Base-by-base conservation (phyloP, 2,329 filamentous ascomycete genomes). In the Westerdykella sp. region DNA sequence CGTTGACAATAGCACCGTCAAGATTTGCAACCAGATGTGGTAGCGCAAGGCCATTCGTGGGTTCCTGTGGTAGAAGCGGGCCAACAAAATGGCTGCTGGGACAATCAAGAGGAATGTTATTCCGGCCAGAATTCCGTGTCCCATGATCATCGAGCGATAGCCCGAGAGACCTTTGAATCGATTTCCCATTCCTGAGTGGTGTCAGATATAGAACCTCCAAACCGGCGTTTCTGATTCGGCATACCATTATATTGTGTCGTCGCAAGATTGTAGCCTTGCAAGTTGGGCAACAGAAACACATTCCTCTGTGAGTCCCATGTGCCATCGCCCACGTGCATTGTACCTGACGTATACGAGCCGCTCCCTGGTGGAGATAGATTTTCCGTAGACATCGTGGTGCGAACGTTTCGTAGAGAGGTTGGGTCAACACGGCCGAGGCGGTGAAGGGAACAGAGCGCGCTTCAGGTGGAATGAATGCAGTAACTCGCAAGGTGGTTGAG, bases 191-290 rank as follows among this genome's bases (percentile, higher is more conserved):
- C 86, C 84, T 87, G 43, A n/a, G 32, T 39, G 21, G 18, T 11
- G 28, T 39, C 21, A 43, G 15, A 34, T n/a, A 30, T 40, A 15
- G 14, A 35, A 9, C 13, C 32, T 35, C n/a, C 5, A 9, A 3
- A 35, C n/a, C 5, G 32, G 13, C 3, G 2, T 12, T 10, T 35
- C 6, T 23, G 6, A 12, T 13, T 12, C 14, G 31, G 38, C 73
- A 54, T 70, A 87, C 85, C 87, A 77, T 93, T 93, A 69, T 88
- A 89, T 62, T 77, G 81, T 81, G 87, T 90, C 5, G 86, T 90
- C 39, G 83, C 84, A 63, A 87, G 87, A 62, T 89, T 87, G 50
- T 87, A 68, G 7, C 85, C 85, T 56, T 83, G 73, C 37, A 93
- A 70, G 59, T 89, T 89, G 30, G 87, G 87, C 40, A 93, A 70